Conservation (phyloP, 2,329 filamentous ascomycete species). For the Pseudocercospora crystallina region DNA sequence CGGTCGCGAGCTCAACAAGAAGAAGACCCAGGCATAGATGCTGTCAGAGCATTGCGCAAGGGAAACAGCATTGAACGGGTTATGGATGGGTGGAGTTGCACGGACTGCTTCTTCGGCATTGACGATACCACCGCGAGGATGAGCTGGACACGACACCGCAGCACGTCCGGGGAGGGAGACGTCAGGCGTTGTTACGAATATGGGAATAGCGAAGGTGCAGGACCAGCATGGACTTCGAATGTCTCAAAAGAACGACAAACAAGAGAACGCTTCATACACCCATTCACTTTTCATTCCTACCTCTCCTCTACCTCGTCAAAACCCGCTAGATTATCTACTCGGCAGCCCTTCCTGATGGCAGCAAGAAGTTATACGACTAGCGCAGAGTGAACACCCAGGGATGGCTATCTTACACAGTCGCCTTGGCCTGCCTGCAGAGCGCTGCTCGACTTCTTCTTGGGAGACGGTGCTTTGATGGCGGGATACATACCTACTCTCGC, state of each 20-base stretch:
- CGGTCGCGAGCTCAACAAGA: constrained; percentile 66
- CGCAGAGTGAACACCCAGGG: constrained; percentile 69
- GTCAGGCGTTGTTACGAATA: too few species aligned
- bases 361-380: constrained; percentile 87
- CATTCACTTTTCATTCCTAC: background rate
- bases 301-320: background rate
- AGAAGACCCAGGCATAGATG: constrained; percentile 50
- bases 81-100: too few species aligned
- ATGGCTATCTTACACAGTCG: constrained; percentile 35
- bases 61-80: too few species aligned
- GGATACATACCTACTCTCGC: constrained; percentile 59
- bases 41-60: constrained; percentile 4
- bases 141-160: too few species aligned
- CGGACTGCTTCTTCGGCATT: background rate
- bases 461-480: constrained; percentile 78
- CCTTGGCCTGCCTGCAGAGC: constrained; percentile 78
- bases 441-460: constrained; percentile 63
- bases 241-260: constrained; percentile 4
- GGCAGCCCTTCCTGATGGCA: constrained; percentile 70
- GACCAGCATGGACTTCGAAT: constrained; percentile 1
- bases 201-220: constrained; percentile 3
- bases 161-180: too few species aligned
- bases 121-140: constrained; percentile 1
- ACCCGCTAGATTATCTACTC: constrained; percentile 85
- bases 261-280: constrained; percentile 14